Conservation (phyloP, 768 basidiomycete genomes). For the Sporobolomyces pararoseus region DNA sequence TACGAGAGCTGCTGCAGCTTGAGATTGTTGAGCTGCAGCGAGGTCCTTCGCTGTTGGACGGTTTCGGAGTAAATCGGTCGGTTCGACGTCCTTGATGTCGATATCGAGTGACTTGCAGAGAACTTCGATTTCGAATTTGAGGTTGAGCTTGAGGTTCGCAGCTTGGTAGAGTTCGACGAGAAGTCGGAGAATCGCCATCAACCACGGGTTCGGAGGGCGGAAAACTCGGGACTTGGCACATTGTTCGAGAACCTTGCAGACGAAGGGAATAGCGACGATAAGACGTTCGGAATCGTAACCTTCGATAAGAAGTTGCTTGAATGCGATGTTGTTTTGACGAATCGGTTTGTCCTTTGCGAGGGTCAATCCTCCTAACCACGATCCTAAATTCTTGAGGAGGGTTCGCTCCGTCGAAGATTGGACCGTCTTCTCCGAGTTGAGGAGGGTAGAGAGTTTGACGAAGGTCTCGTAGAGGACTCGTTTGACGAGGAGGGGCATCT, state of each 20-base stretch:
- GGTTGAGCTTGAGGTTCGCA: conserved; percentile 89
- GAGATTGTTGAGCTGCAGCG: conserved; percentile 23
- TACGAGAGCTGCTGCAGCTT: conserved; percentile 18
- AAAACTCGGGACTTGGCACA: conserved; percentile 87
- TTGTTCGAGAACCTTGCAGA: conserved; percentile 92
- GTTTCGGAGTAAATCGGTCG: conserved; percentile 73
- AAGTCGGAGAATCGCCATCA: conserved; percentile 89
- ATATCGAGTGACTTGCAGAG: conserved; percentile 87
- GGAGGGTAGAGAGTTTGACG: conserved; percentile 72
- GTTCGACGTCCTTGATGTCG: conserved; percentile 77
- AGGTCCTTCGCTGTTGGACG: conserved; percentile 58
- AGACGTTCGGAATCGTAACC: conserved; percentile 88
- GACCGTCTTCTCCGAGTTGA: conserved; percentile 88
- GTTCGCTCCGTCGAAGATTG: conserved; percentile 78
- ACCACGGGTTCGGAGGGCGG: conserved; percentile 94
- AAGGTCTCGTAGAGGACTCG: conserved; percentile 92
- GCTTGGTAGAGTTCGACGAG: conserved; percentile 95
- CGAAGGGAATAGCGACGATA: conserved; percentile 92
- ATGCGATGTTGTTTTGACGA: conserved; percentile 84
- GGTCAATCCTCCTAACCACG: conserved; percentile 91
- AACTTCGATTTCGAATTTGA: conserved; percentile 98
- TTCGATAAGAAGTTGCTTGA: conserved; percentile 95
- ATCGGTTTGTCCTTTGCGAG: conserved; percentile 89
- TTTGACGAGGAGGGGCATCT: conserved; percentile 62
- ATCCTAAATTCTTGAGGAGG: conserved; percentile 85